A percentile compares a stretch with the other conserved stretches of the same genome.
Evolutionary conservation across 495 filamentous ascomycete genomes (phyloP).

Genomic region (Cercophora sp.): DNA sequence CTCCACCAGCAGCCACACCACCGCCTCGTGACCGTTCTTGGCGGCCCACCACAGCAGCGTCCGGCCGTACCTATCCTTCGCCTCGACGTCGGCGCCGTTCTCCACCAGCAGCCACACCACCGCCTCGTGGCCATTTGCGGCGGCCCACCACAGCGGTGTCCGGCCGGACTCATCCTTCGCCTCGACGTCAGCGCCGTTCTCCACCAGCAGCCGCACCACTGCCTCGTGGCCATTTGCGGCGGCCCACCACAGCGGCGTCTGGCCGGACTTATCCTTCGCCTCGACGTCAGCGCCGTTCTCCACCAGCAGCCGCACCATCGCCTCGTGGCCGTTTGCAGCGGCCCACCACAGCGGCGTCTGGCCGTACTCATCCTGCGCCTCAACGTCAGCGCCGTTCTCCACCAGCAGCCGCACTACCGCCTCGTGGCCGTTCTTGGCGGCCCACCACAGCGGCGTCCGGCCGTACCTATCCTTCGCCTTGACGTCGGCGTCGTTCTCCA

Average conservation of each 20-base stretch:
- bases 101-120: not conserved
- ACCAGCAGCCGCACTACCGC: not conserved
- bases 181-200: not conserved
- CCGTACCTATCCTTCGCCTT: not conserved
- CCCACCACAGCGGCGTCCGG: not conserved
- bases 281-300: constrained; percentile 6
- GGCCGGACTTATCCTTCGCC: not conserved
- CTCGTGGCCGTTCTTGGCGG: not conserved
- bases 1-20: not conserved
- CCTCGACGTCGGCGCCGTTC: not conserved
- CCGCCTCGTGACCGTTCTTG: not conserved
- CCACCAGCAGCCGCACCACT: not conserved
- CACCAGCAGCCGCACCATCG: not conserved
- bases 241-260: not conserved
- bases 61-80: not conserved
- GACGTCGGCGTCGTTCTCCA: not conserved
- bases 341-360: not conserved
- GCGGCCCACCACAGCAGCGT: not conserved
- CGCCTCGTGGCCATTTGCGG: constrained; percentile 1
- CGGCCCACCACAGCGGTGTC: constrained; percentile 2
- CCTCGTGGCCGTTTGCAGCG: not conserved
- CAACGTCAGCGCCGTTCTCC: constrained; percentile 2
- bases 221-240: not conserved
- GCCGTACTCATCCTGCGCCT: not conserved
- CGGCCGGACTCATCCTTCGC: not conserved